A percentile compares a stretch with the other conserved stretches of the same genome.
Evolutionary conservation across 2,329 filamentous ascomycete species (phyloP).

Genomic region (Fusarium praegraminearum): DNA sequence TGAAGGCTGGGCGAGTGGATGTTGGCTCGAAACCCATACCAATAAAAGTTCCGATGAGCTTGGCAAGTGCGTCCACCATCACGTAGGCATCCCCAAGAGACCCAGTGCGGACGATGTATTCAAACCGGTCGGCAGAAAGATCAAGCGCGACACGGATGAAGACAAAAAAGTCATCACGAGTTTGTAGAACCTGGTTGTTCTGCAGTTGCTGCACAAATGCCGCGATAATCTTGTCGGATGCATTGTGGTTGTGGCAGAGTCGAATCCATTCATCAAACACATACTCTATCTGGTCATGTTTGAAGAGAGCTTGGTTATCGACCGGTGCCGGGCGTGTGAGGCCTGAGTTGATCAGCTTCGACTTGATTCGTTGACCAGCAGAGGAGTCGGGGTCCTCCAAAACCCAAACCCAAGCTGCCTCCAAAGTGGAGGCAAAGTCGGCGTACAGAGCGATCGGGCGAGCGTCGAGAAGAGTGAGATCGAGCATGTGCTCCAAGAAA

Average conservation of each 20-base stretch:
- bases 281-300: conserved; percentile 90
- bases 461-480: conserved; percentile 82
- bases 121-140: conserved; percentile 80
- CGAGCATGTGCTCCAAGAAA: conserved; percentile 83
- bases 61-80: conserved; percentile 83
- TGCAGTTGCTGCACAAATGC: conserved; percentile 90
- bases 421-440: conserved; percentile 86
- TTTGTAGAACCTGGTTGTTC: conserved; percentile 76
- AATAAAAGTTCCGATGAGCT: conserved; percentile 81
- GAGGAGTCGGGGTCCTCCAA: conserved; percentile 74
- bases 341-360: conserved; percentile 63
- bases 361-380: conserved; percentile 77
- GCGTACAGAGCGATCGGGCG: conserved; percentile 82
- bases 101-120: conserved; percentile 74
- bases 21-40: conserved; percentile 75
- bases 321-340: conserved; percentile 55
- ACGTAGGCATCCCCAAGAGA: conserved; percentile 68
- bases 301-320: conserved; percentile 64
- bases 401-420: conserved; percentile 85
- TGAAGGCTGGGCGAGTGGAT: conserved; percentile 74
- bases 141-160: conserved; percentile 89
- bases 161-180: conserved; percentile 78
- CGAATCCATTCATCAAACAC: conserved; percentile 96
- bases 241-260: conserved; percentile 80
- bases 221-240: conserved; percentile 76